Percentiles rank a stretch among this genome's conserved stretches.
Conservation (phyloP, 345 rosid species). For the Geranium brycei region DNA sequence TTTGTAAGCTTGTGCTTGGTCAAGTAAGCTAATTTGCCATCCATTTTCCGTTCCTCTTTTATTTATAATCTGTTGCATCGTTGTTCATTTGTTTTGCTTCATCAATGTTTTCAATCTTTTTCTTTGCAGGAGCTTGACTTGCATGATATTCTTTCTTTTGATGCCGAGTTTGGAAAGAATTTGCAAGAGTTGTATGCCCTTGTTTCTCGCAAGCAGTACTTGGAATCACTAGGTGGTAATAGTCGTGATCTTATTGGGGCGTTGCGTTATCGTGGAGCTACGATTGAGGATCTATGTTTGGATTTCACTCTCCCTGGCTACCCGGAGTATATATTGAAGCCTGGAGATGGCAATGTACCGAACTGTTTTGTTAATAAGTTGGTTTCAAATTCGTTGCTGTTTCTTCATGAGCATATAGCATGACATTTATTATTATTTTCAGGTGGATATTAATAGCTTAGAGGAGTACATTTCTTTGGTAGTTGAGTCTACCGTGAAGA, state of each 20-base stretch:
- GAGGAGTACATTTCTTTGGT: constrained; percentile 80
- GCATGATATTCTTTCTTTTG: constrained; percentile 70
- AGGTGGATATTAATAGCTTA: constrained; percentile 71
- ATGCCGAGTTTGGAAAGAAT: constrained; percentile 71
- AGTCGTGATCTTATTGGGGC: constrained; percentile 25
- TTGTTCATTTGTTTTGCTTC: too few species aligned
- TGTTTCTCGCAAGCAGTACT: constrained; percentile 60
- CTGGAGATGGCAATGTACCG: constrained; percentile 67
- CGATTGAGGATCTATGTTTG: constrained; percentile 71
- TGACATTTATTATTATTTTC: constrained; percentile 9
- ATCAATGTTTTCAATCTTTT: too few species aligned
- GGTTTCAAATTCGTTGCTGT: too few species aligned
- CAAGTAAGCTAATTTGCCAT: constrained; percentile 39
- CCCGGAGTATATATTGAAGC: constrained; percentile 68
- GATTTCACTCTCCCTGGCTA: constrained; percentile 94
- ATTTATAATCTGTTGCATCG: too few species aligned
- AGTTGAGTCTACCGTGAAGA: constrained; percentile 83
- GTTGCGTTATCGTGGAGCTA: constrained; percentile 46
- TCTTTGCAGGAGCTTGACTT: constrained; percentile 91
- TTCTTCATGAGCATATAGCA: background rate
- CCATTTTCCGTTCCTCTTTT: background rate
- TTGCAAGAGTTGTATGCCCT: constrained; percentile 72
- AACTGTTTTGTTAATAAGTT: background rate
- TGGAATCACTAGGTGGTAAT: constrained; percentile 37
- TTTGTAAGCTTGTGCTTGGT: constrained; percentile 79